A percentile compares a stretch with the other conserved stretches of the same genome.
These are phyloP conservation scores for Aspergillus novofumigatus DNA, from an alignment of 2,329 filamentous ascomycete species.

Conservation along the genomic window DNA sequence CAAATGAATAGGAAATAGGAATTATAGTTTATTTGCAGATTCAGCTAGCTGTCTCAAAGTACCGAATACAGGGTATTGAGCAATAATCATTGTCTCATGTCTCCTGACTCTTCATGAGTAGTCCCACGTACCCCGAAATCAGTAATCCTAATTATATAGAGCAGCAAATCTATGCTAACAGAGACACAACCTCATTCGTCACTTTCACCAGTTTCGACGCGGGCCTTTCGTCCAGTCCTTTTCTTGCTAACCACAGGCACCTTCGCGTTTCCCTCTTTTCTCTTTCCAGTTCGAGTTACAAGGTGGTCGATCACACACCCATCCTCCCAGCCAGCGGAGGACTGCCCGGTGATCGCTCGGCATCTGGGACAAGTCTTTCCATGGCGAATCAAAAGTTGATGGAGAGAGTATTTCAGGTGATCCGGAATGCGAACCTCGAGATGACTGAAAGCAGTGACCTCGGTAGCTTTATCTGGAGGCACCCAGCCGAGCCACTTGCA, in stretches of 20 bases:
- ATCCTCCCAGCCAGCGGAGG: constrained; percentile 59
- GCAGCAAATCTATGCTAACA: not conserved
- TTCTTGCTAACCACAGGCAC: constrained; percentile 1
- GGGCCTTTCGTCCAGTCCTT: not conserved
- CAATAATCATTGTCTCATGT: not conserved
- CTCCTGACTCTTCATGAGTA: not conserved
- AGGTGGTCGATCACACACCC: constrained; percentile 63
- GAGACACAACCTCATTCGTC: not conserved
- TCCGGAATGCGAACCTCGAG: constrained; percentile 59
- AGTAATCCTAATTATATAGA: not conserved
- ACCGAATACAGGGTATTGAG: not conserved
- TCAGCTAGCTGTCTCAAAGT: not conserved
- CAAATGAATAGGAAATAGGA: not conserved
- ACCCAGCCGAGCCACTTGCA: constrained; percentile 61
- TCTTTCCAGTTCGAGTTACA: constrained; percentile 53
- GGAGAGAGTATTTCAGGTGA: constrained; percentile 59
- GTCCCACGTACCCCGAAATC: not conserved
- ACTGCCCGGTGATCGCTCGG: constrained; percentile 56
- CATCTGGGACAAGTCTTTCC: constrained; percentile 60
- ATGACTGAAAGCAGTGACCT: constrained; percentile 53
- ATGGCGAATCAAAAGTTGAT: constrained; percentile 59
- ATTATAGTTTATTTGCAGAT: not conserved
- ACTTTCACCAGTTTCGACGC: not conserved
- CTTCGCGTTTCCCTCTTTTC: constrained; percentile 26
- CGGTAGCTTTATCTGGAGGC: constrained; percentile 44